Percentiles rank a stretch among this genome's conserved stretches.
These are phyloP conservation scores for Neurospora sp. DNA, from an alignment of 495 filamentous ascomycete species.

Conservation along the genomic window DNA sequence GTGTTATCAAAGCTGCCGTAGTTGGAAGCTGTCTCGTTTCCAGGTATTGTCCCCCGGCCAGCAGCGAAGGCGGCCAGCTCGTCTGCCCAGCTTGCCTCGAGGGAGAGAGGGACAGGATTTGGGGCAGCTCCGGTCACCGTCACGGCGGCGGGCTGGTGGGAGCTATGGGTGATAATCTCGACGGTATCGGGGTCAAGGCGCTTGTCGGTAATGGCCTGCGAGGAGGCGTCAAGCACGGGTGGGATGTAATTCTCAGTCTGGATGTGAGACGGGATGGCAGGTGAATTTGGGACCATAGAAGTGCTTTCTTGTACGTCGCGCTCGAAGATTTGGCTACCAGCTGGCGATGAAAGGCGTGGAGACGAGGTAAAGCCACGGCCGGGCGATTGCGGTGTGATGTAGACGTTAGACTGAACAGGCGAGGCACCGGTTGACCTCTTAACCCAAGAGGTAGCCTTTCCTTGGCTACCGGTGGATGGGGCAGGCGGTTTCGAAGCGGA, in stretches of 20 bases:
- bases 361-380: constrained; percentile 45
- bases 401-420: constrained; percentile 34
- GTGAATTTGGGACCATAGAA: constrained; percentile 49
- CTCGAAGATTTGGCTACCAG: constrained; percentile 83
- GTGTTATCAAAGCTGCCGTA: constrained; percentile 63
- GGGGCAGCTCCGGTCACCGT: constrained; percentile 45
- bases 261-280: constrained; percentile 79
- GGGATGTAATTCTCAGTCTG: constrained; percentile 88
- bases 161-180: constrained; percentile 75
- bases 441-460: constrained; percentile 13
- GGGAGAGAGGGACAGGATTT: constrained; percentile 2
- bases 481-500: constrained; percentile 28
- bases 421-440: constrained; percentile 26
- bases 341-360: constrained; percentile 52
- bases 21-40: constrained; percentile 50
- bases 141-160: constrained; percentile 66
- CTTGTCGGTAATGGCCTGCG: constrained; percentile 76
- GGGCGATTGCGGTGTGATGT: constrained; percentile 40
- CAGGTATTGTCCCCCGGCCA: constrained; percentile 12
- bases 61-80: constrained; percentile 45
- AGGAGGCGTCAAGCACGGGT: constrained; percentile 78
- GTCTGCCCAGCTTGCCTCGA: constrained; percentile 39
- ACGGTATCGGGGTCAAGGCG: constrained; percentile 69
- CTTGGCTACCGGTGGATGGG: constrained; percentile 8
- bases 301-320: constrained; percentile 79